These are phyloP conservation scores for Capsicum chinense DNA, from an alignment of 257 asterid genomes.

Conservation along the genomic window DNA sequence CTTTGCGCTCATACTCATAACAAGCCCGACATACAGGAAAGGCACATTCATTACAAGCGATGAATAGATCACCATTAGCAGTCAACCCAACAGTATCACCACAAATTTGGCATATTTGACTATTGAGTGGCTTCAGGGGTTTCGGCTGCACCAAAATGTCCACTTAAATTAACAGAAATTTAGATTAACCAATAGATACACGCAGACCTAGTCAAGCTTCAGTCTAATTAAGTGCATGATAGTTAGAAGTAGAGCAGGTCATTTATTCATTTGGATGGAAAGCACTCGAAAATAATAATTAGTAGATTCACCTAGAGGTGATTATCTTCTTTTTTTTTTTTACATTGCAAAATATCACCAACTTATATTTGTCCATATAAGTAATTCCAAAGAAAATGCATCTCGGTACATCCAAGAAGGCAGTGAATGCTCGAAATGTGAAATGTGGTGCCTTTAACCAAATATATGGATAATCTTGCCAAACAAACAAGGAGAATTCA, in stretches of 20 bases:
- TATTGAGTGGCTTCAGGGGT: slow-evolving; percentile 62
- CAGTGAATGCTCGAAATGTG: slow-evolving; percentile 3
- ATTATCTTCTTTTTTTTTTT: background rate
- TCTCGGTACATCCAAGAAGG: background rate
- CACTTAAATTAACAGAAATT: slow-evolving; percentile 31
- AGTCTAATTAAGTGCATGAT: background rate
- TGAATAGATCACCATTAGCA: slow-evolving; percentile 71
- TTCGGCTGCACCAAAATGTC: slow-evolving; percentile 61
- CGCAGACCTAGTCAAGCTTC: slow-evolving; percentile 20
- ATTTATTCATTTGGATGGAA: background rate
- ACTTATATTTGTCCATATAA: background rate
- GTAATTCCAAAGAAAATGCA: background rate
- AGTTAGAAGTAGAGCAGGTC: background rate
- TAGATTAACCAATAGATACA: slow-evolving; percentile 7
- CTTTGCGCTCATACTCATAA: slow-evolving; percentile 90
- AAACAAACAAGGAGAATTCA: background rate
- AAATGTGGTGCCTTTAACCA: background rate
- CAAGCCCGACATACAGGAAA: slow-evolving; percentile 94
- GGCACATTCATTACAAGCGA: slow-evolving; percentile 95
- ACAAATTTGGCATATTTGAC: slow-evolving; percentile 91
- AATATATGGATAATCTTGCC: background rate
- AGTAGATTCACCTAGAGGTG: background rate
- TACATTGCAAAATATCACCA: background rate
- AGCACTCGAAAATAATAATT: background rate
- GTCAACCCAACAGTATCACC: slow-evolving; percentile 77